Base-by-base conservation (phyloP, 78 protist genomes). In the Creolimax fragrantissima region DNA sequence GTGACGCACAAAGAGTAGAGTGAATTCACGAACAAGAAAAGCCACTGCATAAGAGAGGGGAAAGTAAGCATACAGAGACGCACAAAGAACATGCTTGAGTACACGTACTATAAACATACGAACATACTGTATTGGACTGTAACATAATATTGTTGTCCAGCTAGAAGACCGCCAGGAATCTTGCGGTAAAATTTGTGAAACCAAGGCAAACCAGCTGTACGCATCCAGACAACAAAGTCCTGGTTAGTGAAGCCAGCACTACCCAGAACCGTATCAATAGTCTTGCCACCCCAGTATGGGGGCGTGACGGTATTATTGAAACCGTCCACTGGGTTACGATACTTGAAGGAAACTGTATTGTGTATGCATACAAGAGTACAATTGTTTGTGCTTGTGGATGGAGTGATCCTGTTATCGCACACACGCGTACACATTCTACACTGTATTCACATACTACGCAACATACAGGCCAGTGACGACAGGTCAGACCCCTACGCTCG, bases 181-280 rank as follows among this genome's bases (percentile, higher is more conserved):
- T 6, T 39, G 44, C 97, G 89, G 93, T 95, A 96, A 2, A 97
- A 97, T 93, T 98, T 98, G 88, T 95, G 93, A 95, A 98, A 98
- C 67, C 45, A 89, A 85, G 99, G 98, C 47, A 98, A 96, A 4
- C 93, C 96, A 41, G 99, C 99, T 39, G 96, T 91, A 45, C 98
- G 94, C 99, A 98, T 98, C 99, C 99, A 98, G 41, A 97, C 99
- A 66, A 97, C 95, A 35, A 97, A 95, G 86, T 95, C 97, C 91
- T 96, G 97, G 93, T 96, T 96, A 35, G 91, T 41, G 44, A 85
- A 94, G 66, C 96, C 94, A 3, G 3, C 36, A 24, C 11, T 37
- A 84, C 74, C 74, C 39, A 58, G 74, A 32, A 58, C 32, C 43
- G 32, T 2, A 37, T 7, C 88, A 6, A 84, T 11, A 11, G 88